Evolutionary conservation across 2,329 filamentous ascomycete genomes (phyloP).

Genomic region (Botrytis sinoallii): DNA sequence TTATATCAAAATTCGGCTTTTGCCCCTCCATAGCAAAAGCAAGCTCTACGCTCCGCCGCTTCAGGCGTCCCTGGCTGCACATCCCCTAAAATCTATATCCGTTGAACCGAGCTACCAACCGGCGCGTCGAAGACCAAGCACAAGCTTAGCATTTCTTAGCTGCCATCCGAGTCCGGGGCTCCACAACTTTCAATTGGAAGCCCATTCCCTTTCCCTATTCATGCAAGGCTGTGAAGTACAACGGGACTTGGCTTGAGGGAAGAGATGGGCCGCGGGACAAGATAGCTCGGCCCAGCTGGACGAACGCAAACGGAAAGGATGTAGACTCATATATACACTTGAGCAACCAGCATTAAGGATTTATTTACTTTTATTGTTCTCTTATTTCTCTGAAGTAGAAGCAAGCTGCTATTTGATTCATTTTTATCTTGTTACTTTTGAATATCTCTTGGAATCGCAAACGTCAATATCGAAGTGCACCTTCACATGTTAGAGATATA

Average conservation of each 20-base stretch:
- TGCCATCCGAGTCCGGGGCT: slow-evolving; percentile 2
- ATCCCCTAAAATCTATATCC: slow-evolving; percentile 6
- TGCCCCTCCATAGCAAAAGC: not conserved
- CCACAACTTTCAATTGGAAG: slow-evolving; percentile 12
- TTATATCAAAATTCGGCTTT: not conserved
- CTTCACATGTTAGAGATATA: slow-evolving; percentile 6
- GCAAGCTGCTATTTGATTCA: not conserved
- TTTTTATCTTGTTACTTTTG: not conserved
- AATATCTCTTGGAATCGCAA: not conserved
- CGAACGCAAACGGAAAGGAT: slow-evolving; percentile 7
- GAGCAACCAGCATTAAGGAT: not conserved
- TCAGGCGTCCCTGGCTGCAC: not conserved
- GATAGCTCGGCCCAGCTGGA: slow-evolving; percentile 13
- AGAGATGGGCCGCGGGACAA: slow-evolving; percentile 17
- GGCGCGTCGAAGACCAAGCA: slow-evolving; percentile 12
- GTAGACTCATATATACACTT: slow-evolving; percentile 14
- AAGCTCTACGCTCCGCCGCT: not conserved
- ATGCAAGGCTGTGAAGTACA: slow-evolving; percentile 15
- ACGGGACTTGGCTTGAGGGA: not conserved
- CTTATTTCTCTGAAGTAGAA: not conserved
- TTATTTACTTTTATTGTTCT: not conserved
- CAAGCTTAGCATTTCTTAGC: slow-evolving; percentile 12
- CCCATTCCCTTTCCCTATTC: not conserved
- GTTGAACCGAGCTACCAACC: slow-evolving; percentile 19
- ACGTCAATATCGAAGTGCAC: not conserved